Evolutionary conservation across 495 filamentous ascomycete species (phyloP), one percentile per base, ranked within the genome.

Genomic region (Hypomontagnella submonticulosa): DNA sequence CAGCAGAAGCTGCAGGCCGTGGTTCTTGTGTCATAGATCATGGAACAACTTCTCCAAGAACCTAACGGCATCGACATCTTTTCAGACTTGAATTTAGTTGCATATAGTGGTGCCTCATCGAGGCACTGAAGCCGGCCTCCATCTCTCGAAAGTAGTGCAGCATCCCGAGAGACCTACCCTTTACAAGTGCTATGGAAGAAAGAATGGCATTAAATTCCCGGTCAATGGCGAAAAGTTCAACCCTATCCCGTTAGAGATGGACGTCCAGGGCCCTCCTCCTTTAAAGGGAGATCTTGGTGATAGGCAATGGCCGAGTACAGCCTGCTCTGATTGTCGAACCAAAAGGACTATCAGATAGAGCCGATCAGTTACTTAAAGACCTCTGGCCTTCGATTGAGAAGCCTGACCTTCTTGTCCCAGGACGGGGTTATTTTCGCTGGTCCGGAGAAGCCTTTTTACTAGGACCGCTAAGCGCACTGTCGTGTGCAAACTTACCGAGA

Each of bases 391-490:
- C 69, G 0, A 61, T 88, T n/a, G 67, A 80, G 41, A 68, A 74
- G 8, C 82, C 84, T 1, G 87, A 88, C 56, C 53, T 50, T 0
- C 70, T 73, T 9, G 74, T 79, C 8, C 80, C 85, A 46, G 72
- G 72, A 5, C 86, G 85, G 80, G 70, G 56, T 87, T 23, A 73
- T 79, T 0, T 62, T 40, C 30, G 4, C 34, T 33, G 0, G 41
- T 3, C 59, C 70, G 6, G 71, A 73, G 5, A 71, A 75, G 4
- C 69, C 75, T 4, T 83, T n/a, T 81, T 40, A 75, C 80, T 5
- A 76, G 78, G 12, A 86, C 84, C 0, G 83, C 84, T 51, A 88
- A 88, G 64, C 84, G 84, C 0, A 84, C 82, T 0, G 77, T 88
- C 57, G 83, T 85, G 30, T 79, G 85, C 7, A 75, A 77, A 16